phyloP scores from a whole-genome alignment of 345 rosid genomes.

The Triadica sebifera region DNA sequence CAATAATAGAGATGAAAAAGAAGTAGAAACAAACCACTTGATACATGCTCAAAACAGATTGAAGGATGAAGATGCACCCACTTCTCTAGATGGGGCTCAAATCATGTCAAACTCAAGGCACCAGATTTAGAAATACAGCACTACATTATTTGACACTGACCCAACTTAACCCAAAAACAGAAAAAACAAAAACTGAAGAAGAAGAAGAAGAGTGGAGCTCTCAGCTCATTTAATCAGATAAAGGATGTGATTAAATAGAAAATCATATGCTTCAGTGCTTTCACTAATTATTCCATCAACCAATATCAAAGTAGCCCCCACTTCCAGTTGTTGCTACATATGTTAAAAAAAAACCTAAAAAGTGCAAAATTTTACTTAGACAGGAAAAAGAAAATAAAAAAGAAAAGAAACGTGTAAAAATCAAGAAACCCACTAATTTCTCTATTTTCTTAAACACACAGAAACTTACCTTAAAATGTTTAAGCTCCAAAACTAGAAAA shows the following conservation, averaged over 20 bases:
- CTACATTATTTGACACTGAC: not conserved
- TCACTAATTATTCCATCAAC: not conserved
- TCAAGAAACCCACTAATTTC: not conserved
- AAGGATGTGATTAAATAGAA: not conserved
- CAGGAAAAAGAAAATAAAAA: not conserved
- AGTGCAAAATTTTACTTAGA: slow-evolving; percentile 11
- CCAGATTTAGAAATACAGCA: not conserved
- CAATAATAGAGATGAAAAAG: too few species aligned
- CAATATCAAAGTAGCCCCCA: slow-evolving; percentile 8
- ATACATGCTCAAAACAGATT: not conserved
- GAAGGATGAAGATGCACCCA: too few species aligned
- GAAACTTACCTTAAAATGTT: slow-evolving; percentile 6
- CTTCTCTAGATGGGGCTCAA: too few species aligned
- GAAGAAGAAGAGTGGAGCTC: not conserved
- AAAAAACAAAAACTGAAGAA: too few species aligned
- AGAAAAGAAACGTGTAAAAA: not conserved
- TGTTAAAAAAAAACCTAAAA: not conserved
- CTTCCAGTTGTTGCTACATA: slow-evolving; percentile 4
- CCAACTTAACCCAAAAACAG: too few species aligned
- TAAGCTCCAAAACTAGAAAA: not conserved
- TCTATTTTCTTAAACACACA: too few species aligned
- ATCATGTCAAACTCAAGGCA: too few species aligned
- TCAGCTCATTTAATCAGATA: not conserved
- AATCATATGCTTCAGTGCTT: not conserved
- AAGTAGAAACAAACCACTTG: not conserved